phyloP scores from a whole-genome alignment of 768 basidiomycete species.

The Hygrophorus pudorinus region DNA sequence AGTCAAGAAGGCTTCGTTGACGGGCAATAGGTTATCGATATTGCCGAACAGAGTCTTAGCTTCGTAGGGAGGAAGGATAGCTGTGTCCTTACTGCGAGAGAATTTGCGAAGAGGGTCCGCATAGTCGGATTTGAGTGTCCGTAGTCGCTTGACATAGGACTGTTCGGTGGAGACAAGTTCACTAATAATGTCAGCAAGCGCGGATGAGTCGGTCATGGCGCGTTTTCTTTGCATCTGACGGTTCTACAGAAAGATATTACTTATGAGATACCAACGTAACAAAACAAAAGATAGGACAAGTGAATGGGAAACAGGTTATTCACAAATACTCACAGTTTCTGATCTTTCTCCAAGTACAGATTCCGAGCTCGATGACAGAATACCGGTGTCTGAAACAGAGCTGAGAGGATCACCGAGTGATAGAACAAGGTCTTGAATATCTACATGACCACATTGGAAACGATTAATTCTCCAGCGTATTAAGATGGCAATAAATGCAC shows the following conservation, averaged over 20 bases:
- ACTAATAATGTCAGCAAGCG: constrained; percentile 64
- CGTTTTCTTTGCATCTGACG: constrained; percentile 40
- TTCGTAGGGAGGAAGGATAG: constrained; percentile 83
- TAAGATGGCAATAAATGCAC: constrained; percentile 49
- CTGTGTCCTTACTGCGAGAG: constrained; percentile 72
- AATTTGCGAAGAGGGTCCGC: constrained; percentile 87
- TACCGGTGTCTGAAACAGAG: constrained; percentile 37
- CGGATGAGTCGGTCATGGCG: constrained; percentile 48
- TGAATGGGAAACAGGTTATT: constrained; percentile 3
- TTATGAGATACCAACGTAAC: background rate
- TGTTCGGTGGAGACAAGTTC: constrained; percentile 87
- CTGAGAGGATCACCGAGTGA: constrained; percentile 64
- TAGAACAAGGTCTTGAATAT: constrained; percentile 69
- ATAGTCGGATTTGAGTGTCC: constrained; percentile 77
- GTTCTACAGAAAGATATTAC: constrained; percentile 19
- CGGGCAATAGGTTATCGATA: constrained; percentile 77
- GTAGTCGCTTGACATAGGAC: constrained; percentile 77
- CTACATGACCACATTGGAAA: constrained; percentile 23
- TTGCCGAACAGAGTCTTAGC: constrained; percentile 93
- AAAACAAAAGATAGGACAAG: constrained; percentile 2
- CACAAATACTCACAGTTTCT: constrained; percentile 28
- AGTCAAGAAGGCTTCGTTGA: constrained; percentile 79
- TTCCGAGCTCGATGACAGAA: constrained; percentile 34
- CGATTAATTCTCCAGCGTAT: constrained; percentile 15
- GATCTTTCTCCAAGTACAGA: constrained; percentile 21